Evolutionary conservation across 2,329 filamentous ascomycete genomes (phyloP), one percentile per base, ranked within the genome.

Genomic region (Colletotrichum sp.): DNA sequence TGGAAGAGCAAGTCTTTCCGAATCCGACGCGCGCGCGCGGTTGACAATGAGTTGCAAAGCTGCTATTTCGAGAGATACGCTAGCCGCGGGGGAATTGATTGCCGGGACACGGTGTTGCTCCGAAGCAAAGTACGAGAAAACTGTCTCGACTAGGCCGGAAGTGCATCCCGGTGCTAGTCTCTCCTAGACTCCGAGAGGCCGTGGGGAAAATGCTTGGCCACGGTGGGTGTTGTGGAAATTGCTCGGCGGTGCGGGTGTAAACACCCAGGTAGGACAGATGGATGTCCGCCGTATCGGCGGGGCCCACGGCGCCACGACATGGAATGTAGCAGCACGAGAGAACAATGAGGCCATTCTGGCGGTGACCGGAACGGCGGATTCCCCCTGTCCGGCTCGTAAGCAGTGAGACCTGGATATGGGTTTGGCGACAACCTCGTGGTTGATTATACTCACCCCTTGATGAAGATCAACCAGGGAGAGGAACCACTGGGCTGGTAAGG

Each of bases 271-370:
- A 21, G 6, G 43, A 67, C 67, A 66, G n/a, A 61, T 61, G 60
- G 68, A 61, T 65, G 64, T 74, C 74, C 70, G 64, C 74, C 48
- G 28, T 38, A 65, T 74, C 70, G 70, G 55, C 26, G 24, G 48
- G 28, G 9, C 61, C 21, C 34, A 34, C 21, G 21, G 64, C 30
- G 43, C 58, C 70, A 73, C 73, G 32, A 38, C 26, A 38, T 48
- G 57, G n/a, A 60, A 36, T 36, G 21, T 52, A 18, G 26, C n/a
- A 52, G 61, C 58, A 52, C 24, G 24, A 52, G 65, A 18, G 52
- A 58, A 26, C n/a, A 63, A 69, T 30, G 38, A 32, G 13, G 34
- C 15, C 13, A 34, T 16, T 10, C 8, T 16, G 32, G 16, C n/a
- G 24, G 60, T 8, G 34, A 58, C 15, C 32, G 13, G 8, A 32